phyloP scores from a whole-genome alignment of 257 asterid genomes.

The Plantago ovata region DNA sequence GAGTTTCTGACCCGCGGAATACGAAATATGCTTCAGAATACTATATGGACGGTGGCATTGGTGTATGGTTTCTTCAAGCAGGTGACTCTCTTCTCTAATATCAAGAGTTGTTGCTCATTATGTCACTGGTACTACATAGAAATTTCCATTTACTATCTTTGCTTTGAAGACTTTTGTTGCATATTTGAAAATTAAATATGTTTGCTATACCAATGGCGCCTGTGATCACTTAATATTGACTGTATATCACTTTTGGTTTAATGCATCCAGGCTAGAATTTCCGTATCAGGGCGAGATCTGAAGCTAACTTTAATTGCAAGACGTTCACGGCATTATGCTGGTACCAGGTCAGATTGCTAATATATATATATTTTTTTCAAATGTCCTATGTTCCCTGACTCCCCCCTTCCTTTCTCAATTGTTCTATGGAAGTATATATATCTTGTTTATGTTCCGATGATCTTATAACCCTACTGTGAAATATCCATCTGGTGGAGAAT shows the following conservation, averaged over 20 bases:
- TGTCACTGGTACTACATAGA: constrained; percentile 1
- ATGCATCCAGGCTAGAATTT: constrained; percentile 20
- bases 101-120: constrained; percentile 11
- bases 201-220: no score
- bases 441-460: no score
- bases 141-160: neutral
- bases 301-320: constrained; percentile 14
- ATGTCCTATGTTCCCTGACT: no score
- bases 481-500: neutral
- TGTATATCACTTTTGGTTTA: no score
- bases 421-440: no score
- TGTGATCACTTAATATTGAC: no score
- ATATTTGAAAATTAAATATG: no score
- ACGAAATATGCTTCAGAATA: constrained; percentile 74
- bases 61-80: constrained; percentile 94
- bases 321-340: constrained; percentile 19
- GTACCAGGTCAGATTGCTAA: constrained; percentile 12
- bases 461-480: neutral
- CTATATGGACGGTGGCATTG: constrained; percentile 92
- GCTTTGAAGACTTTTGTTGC: constrained; percentile 21
- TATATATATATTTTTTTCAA: no score
- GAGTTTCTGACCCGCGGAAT: constrained; percentile 90
- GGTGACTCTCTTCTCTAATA: constrained; percentile 38
- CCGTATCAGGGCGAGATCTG: constrained; percentile 14
- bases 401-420: neutral